A percentile compares a stretch with the other conserved stretches of the same genome.
These are phyloP conservation scores for Zoysia matrella DNA, from an alignment of 202 grass and related monocot species.

Conservation along the genomic window DNA sequence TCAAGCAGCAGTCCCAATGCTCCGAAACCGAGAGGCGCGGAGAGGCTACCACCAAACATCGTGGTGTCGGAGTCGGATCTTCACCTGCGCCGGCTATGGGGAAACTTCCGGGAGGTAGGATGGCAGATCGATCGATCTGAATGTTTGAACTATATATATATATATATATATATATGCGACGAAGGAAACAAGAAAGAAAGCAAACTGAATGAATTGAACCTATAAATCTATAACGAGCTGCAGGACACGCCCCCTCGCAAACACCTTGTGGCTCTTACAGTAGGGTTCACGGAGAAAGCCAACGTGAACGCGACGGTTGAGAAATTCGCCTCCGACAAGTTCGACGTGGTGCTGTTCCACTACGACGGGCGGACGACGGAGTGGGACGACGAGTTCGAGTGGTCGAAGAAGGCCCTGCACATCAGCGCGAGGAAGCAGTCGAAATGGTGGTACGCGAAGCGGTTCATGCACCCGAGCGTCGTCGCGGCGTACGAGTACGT, in stretches of 20 bases:
- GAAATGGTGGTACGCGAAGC: constrained; percentile 92
- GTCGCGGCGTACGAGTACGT: constrained; percentile 77
- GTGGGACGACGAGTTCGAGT: constrained; percentile 69
- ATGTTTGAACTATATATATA: background rate
- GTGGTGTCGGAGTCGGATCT: constrained; percentile 57
- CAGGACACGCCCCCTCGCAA: constrained; percentile 38
- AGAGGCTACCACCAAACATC: constrained; percentile 61
- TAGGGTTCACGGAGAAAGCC: constrained; percentile 45
- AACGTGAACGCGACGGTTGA: constrained; percentile 44
- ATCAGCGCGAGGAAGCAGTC: constrained; percentile 65
- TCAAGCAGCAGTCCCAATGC: too few species aligned
- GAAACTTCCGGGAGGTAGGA: constrained; percentile 35
- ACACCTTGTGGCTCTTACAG: constrained; percentile 52
- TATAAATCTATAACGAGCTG: background rate
- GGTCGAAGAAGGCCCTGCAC: constrained; percentile 71
- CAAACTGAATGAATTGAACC: background rate
- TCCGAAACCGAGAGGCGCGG: constrained; percentile 38
- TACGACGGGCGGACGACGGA: constrained; percentile 67
- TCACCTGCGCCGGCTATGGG: constrained; percentile 63
- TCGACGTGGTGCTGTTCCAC: constrained; percentile 81
- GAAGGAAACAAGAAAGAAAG: background rate
- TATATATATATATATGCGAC: too few species aligned
- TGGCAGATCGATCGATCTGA: background rate
- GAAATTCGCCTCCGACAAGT: constrained; percentile 40
- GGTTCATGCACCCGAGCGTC: constrained; percentile 79